Base-by-base conservation (phyloP, 129 eudicot species). In the Arctium minus region DNA sequence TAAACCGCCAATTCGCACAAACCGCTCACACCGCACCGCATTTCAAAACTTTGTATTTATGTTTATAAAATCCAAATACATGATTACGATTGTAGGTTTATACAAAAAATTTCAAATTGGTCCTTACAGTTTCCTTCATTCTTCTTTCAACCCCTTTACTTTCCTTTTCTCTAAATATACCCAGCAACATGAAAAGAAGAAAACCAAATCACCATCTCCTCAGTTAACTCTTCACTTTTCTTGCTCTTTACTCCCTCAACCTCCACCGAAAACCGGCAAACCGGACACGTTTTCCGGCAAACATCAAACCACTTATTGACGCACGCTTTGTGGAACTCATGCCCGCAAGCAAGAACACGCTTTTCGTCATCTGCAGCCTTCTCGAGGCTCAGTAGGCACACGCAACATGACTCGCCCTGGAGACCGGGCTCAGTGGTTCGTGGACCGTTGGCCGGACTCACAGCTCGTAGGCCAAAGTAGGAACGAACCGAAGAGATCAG, bases 101-200 rank as follows among this genome's bases (percentile, higher is more conserved):
- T 22, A 22, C 72, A 73, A 42, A 44, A 68, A 6, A 56, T 68
- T 75, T 12, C 79, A 29, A 30, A 29, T 12, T 39, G 73, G 17
- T 67, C 42, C 32, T 67, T 73, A 65, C 64, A 65, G 6, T 44
- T 68, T 80, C 65, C 3, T 44, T n/a, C 31, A 15, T 69, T 72
- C 17, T 13, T 18, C 40, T 48, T 85, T 48, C 70, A 67, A 18
- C 62, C 37, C 3, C 29, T 48, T 11, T n/a, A 38, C 64, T 53
- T 27, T 83, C 37, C 37, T 4, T 22, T 30, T 15, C 27, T 29
- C 83, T 79, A 86, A 82, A 86, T 79, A 79, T 40, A 82, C 72
- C 97, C 94, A 74, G 87, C 88, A 35, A 85, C 88, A 86, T 92
- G 97, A 74, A 92, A 92, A 32, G 97, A 92, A 50, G 97, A 92